phyloP scores from a whole-genome alignment of 805 yeast genomes.

The Kregervanrija pseudodelftensis region DNA sequence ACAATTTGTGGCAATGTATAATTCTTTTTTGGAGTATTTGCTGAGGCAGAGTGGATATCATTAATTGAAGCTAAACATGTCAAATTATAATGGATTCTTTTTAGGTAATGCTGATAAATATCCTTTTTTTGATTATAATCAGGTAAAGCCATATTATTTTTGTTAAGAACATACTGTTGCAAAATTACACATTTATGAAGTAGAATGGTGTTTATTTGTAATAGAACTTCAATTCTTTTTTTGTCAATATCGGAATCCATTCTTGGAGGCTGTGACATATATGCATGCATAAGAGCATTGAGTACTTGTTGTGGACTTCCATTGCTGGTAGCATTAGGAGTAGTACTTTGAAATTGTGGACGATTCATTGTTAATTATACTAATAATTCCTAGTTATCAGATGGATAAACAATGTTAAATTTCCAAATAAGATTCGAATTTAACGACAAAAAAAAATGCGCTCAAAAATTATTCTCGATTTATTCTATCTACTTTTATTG shows the following conservation, averaged over 20 bases:
- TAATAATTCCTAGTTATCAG: too few species aligned
- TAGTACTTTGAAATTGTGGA: too few species aligned
- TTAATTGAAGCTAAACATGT: constrained; percentile 31
- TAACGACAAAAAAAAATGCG: too few species aligned
- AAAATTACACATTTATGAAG: constrained; percentile 25
- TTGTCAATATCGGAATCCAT: constrained; percentile 26
- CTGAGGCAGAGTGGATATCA: constrained; percentile 26
- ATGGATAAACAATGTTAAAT: too few species aligned
- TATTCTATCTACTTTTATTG: too few species aligned
- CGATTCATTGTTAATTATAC: too few species aligned
- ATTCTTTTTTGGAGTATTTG: constrained; percentile 22
- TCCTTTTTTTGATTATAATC: constrained; percentile 24
- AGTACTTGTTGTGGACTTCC: constrained; percentile 8
- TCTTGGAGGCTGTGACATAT: constrained; percentile 23
- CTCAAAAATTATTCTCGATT: too few species aligned
- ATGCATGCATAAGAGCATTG: constrained; percentile 19
- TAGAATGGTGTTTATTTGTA: constrained; percentile 29
- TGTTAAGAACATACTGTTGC: constrained; percentile 22
- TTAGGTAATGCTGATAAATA: constrained; percentile 27
- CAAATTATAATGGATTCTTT: constrained; percentile 30
- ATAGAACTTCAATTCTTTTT: constrained; percentile 27
- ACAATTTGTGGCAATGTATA: constrained; percentile 39
- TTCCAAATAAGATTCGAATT: too few species aligned
- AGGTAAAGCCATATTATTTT: constrained; percentile 14
- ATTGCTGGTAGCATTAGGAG: too few species aligned